A percentile compares a stretch with the other conserved stretches of the same genome.
phyloP scores from a whole-genome alignment of 164 flowering plant species.

The Dillenia suffruticosa region DNA sequence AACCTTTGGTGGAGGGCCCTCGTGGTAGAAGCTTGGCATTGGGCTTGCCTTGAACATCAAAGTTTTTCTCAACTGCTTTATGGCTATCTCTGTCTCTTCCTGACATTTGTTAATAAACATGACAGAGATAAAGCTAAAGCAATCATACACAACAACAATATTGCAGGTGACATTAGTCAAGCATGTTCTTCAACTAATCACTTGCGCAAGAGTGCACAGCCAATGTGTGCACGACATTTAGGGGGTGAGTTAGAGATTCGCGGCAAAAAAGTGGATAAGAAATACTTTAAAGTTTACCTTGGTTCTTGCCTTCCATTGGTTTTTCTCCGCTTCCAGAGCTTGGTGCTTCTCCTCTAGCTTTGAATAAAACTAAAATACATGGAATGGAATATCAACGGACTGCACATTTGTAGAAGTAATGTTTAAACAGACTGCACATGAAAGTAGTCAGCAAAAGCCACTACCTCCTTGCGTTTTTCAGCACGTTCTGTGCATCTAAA shows the following conservation, averaged over 20 bases:
- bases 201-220: no score
- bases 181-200: no score
- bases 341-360: conserved; percentile 6
- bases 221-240: no score
- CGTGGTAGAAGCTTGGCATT: conserved; percentile 7
- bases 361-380: neutral
- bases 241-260: no score
- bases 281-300: neutral
- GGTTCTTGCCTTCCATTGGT: neutral
- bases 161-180: neutral
- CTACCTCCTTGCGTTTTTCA: conserved; percentile 7
- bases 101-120: neutral
- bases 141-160: neutral
- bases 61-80: conserved; percentile 4
- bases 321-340: neutral
- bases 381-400: neutral
- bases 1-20: conserved; percentile 1
- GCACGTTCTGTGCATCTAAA: conserved; percentile 1
- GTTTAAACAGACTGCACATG: neutral
- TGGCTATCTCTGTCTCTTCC: conserved; percentile 3
- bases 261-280: no score
- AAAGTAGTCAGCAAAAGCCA: neutral
- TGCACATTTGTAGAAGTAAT: neutral
- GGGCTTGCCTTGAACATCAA: conserved; percentile 3
- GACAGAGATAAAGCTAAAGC: neutral